These are phyloP conservation scores for Cicer cuneatum DNA, from an alignment of 306 rosid species.

Conservation along the genomic window DNA sequence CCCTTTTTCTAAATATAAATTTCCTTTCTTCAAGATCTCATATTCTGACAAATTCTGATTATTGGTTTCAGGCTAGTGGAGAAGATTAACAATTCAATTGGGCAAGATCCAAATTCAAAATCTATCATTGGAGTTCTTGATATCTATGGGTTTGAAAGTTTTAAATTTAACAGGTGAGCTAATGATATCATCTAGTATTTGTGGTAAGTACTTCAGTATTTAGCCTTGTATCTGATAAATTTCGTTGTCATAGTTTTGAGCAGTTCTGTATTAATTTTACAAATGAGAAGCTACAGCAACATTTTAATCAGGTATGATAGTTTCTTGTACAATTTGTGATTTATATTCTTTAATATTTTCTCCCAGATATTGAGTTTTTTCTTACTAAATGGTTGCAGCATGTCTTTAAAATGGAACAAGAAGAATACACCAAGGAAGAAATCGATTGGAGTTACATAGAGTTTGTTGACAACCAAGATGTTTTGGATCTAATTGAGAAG, in stretches of 20 bases:
- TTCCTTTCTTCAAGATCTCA: slow-evolving; percentile 42
- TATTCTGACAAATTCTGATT: slow-evolving; percentile 41
- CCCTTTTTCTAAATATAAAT: slow-evolving; percentile 1
- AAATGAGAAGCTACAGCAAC: slow-evolving; percentile 98
- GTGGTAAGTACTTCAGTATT: slow-evolving; percentile 29
- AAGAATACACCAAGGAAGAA: slow-evolving; percentile 97
- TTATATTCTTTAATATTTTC: slow-evolving; percentile 23
- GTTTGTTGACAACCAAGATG: slow-evolving; percentile 99
- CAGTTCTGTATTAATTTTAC: slow-evolving; percentile 99
- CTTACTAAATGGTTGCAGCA: slow-evolving; percentile 69
- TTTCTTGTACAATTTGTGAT: slow-evolving; percentile 42
- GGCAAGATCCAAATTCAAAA: slow-evolving; percentile 97
- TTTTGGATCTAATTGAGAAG: slow-evolving; percentile 97
- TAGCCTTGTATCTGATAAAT: slow-evolving; percentile 48
- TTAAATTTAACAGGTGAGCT: slow-evolving; percentile 89
- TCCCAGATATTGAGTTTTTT: slow-evolving; percentile 34
- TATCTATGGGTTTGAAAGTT: slow-evolving; percentile 99
- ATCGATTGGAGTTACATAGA: slow-evolving; percentile 99
- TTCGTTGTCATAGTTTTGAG: slow-evolving; percentile 72
- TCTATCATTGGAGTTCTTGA: slow-evolving; percentile 97
- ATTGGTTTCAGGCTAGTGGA: slow-evolving; percentile 84
- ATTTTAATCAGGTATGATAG: slow-evolving; percentile 91
- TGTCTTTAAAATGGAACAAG: slow-evolving; percentile 99
- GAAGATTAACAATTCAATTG: slow-evolving; percentile 90
- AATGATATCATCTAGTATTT: slow-evolving; percentile 39